These are phyloP conservation scores for Myxozyma sirexii DNA, from an alignment of 805 yeast genomes.

Conservation along the genomic window DNA sequence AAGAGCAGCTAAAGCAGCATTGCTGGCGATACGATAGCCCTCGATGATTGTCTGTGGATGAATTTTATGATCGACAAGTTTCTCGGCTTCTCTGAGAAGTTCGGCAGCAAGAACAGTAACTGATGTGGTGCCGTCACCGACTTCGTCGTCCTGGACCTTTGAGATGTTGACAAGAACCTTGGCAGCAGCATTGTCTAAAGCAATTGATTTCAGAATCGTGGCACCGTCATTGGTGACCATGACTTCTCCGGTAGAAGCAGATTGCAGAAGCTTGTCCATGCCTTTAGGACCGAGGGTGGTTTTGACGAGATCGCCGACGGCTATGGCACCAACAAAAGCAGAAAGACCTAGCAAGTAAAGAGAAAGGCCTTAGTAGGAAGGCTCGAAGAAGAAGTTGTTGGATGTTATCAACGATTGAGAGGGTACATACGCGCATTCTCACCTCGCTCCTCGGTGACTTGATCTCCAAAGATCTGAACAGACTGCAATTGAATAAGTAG, in stretches of 20 bases:
- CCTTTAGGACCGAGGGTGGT: constrained; percentile 97
- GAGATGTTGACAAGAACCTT: constrained; percentile 92
- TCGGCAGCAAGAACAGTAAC: constrained; percentile 95
- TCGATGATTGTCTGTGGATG: constrained; percentile 98
- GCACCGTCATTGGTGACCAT: constrained; percentile 98
- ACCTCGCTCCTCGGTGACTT: constrained; percentile 95
- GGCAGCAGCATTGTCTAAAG: constrained; percentile 97
- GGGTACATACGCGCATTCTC: constrained; percentile 79
- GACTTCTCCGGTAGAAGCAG: constrained; percentile 76
- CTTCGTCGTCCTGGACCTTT: constrained; percentile 96
- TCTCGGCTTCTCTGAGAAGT: constrained; percentile 91
- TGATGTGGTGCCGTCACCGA: constrained; percentile 98
- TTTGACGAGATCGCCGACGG: constrained; percentile 96
- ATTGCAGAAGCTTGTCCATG: constrained; percentile 92
- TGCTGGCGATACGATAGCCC: constrained; percentile 87
- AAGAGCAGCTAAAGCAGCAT: constrained; percentile 82
- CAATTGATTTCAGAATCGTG: constrained; percentile 89
- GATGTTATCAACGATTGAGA: not conserved
- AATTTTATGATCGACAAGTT: constrained; percentile 84
- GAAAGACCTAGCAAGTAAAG: constrained; percentile 53
- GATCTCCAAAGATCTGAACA: constrained; percentile 94
- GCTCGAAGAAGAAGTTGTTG: not conserved
- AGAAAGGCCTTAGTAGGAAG: not conserved
- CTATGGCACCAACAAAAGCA: constrained; percentile 97
- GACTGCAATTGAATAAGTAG: constrained; percentile 53